Evolutionary conservation across 1,139 yeast species (phyloP).

Genomic region (Yamadazyma buinensis): DNA sequence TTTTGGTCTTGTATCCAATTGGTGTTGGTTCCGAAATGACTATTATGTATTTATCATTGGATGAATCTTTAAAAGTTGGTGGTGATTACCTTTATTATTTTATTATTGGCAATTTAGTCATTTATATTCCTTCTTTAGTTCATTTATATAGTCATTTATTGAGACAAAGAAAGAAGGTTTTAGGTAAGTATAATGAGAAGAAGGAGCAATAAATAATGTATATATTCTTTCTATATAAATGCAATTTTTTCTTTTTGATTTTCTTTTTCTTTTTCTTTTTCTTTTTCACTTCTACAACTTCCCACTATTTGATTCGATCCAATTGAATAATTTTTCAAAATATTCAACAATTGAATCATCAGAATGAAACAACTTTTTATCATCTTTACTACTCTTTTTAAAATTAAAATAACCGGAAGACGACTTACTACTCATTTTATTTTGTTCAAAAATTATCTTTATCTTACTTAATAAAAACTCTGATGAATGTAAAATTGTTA

Average conservation of each 20-base stretch:
- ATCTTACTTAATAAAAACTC: slow-evolving; percentile 29
- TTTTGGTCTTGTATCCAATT: slow-evolving; percentile 78
- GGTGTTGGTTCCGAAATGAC: slow-evolving; percentile 85
- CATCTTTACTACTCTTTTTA: slow-evolving; percentile 2
- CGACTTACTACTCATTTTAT: slow-evolving; percentile 16
- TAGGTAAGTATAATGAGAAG: slow-evolving; percentile 31
- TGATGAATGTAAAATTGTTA: slow-evolving; percentile 29
- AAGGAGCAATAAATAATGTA: not conserved
- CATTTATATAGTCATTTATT: slow-evolving; percentile 85
- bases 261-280: not conserved
- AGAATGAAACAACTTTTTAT: slow-evolving; percentile 19
- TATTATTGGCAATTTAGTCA: slow-evolving; percentile 53
- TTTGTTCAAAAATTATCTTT: slow-evolving; percentile 33
- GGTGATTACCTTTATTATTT: slow-evolving; percentile 54
- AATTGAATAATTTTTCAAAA: slow-evolving; percentile 26
- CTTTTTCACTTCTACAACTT: too few relatives aligned
- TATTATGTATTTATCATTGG: slow-evolving; percentile 65
- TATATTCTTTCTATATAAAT: too few relatives aligned
- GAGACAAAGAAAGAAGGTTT: slow-evolving; percentile 72
- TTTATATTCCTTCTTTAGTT: slow-evolving; percentile 85
- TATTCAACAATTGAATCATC: slow-evolving; percentile 35
- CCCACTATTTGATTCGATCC: slow-evolving; percentile 18
- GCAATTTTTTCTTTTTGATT: not conserved
- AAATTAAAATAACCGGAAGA: not conserved
- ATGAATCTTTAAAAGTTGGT: slow-evolving; percentile 50